Evolutionary conservation across 2,329 filamentous ascomycete genomes (phyloP).

Genomic region (Aspergillus uvarum): DNA sequence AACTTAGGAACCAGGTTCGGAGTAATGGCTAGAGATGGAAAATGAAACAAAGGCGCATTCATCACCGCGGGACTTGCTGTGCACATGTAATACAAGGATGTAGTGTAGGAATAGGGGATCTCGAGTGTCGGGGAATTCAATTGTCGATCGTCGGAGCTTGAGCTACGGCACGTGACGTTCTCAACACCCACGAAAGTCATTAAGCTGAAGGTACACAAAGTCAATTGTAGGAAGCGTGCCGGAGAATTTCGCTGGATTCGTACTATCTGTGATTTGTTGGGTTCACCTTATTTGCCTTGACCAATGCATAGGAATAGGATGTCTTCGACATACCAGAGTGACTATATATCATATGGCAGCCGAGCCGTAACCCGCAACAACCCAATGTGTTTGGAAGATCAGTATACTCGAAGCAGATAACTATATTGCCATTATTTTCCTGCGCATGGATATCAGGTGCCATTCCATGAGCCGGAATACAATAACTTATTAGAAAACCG

Average conservation of each 20-base stretch:
- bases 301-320: too few species aligned
- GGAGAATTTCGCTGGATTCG: too few species aligned
- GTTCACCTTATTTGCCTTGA: too few species aligned
- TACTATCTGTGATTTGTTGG: too few species aligned
- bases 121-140: not conserved
- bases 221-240: too few species aligned
- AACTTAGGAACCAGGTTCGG: not conserved
- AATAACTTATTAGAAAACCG: not conserved
- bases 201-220: too few species aligned
- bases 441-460: too few species aligned
- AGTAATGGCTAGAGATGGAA: not conserved
- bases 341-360: not conserved
- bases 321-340: not conserved
- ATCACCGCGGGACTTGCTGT: not conserved
- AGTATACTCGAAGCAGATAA: too few species aligned
- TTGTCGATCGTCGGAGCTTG: not conserved
- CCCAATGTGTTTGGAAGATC: too few species aligned
- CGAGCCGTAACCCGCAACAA: not conserved
- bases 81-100: not conserved
- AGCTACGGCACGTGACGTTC: constrained; percentile 4
- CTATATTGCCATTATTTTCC: too few species aligned
- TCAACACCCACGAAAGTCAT: too few species aligned
- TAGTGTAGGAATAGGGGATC: not conserved
- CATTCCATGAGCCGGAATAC: too few species aligned
- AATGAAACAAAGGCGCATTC: not conserved